A percentile compares a stretch with the other conserved stretches of the same genome.
These are phyloP conservation scores for Fusarium siculi DNA, from an alignment of 2,329 filamentous ascomycete genomes.

Conservation along the genomic window DNA sequence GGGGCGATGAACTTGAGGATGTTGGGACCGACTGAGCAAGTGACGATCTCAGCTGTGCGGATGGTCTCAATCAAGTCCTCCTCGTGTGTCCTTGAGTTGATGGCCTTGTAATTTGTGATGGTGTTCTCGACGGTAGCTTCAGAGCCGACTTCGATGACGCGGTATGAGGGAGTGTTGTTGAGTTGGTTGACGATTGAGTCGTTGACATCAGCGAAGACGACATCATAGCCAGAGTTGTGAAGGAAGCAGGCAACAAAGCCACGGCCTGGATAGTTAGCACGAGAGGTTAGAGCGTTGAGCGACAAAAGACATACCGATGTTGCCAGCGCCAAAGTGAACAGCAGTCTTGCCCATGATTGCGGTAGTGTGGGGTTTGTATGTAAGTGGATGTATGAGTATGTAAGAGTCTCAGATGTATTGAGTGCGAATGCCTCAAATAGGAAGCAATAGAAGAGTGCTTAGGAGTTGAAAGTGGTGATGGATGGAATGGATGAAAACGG, in stretches of 20 bases:
- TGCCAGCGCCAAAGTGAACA: constrained; percentile 87
- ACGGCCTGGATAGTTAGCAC: constrained; percentile 58
- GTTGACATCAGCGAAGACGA: constrained; percentile 95
- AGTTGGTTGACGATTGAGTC: constrained; percentile 83
- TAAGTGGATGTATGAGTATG: constrained; percentile 8
- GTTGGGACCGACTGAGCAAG: constrained; percentile 95
- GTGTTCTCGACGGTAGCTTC: constrained; percentile 83
- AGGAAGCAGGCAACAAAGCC: constrained; percentile 93
- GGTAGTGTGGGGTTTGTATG: constrained; percentile 15
- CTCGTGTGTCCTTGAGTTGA: constrained; percentile 92
- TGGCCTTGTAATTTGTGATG: constrained; percentile 95
- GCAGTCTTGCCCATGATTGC: constrained; percentile 69
- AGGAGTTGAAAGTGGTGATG: not conserved
- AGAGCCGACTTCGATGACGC: constrained; percentile 90
- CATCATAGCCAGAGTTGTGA: constrained; percentile 93
- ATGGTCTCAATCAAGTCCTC: constrained; percentile 86
- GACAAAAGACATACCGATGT: constrained; percentile 70
- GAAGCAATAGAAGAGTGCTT: not conserved
- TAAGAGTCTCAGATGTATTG: not conserved
- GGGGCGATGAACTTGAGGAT: constrained; percentile 97
- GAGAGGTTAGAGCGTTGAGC: not conserved
- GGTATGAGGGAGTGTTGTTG: constrained; percentile 80
- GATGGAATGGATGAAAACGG: constrained; percentile 23
- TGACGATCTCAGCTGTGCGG: constrained; percentile 87
- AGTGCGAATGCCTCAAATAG: not conserved